Conservation (phyloP, 306 rosid genomes). For the Carpinus fangiana region DNA sequence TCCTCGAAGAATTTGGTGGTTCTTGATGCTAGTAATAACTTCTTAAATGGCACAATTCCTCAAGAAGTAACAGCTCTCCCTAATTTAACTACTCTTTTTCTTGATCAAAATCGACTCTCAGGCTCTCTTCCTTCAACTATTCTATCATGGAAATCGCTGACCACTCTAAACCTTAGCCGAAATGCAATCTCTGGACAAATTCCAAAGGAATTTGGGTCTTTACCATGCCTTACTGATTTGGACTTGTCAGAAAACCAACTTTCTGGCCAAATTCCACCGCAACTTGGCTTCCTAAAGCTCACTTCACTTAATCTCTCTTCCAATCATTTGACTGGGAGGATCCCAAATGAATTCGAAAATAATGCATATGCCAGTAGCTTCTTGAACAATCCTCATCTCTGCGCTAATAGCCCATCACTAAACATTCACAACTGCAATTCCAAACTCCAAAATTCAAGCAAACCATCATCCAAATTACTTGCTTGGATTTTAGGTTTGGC, state of each 20-base stretch:
- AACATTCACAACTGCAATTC: conserved; percentile 45
- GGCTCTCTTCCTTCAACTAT: conserved; percentile 51
- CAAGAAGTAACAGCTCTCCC: conserved; percentile 49
- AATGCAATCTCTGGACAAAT: conserved; percentile 61
- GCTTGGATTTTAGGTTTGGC: conserved; percentile 49
- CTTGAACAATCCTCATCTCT: conserved; percentile 44
- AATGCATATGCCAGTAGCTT: conserved; percentile 45
- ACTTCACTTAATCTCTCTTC: conserved; percentile 46
- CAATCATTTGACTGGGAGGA: conserved; percentile 54
- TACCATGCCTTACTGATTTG: conserved; percentile 41
- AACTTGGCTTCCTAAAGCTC: conserved; percentile 9
- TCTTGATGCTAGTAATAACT: not conserved
- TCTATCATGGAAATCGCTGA: conserved; percentile 49
- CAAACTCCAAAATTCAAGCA: conserved; percentile 28
- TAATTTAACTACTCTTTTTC: conserved; percentile 34
- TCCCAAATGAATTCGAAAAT: conserved; percentile 52
- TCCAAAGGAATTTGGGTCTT: conserved; percentile 37
- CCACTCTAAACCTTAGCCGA: conserved; percentile 39
- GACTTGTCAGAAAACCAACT: conserved; percentile 71
- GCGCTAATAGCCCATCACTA: not conserved
- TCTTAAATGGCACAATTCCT: conserved; percentile 18
- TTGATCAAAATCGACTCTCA: conserved; percentile 53
- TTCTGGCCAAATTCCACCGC: conserved; percentile 63
- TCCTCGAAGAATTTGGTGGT: not conserved
- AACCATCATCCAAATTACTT: conserved; percentile 35